Percentiles rank a stretch among this genome's conserved stretches.
Evolutionary conservation across 1,139 yeast species (phyloP).

Genomic region (Scheffersomyces insectosa): DNA sequence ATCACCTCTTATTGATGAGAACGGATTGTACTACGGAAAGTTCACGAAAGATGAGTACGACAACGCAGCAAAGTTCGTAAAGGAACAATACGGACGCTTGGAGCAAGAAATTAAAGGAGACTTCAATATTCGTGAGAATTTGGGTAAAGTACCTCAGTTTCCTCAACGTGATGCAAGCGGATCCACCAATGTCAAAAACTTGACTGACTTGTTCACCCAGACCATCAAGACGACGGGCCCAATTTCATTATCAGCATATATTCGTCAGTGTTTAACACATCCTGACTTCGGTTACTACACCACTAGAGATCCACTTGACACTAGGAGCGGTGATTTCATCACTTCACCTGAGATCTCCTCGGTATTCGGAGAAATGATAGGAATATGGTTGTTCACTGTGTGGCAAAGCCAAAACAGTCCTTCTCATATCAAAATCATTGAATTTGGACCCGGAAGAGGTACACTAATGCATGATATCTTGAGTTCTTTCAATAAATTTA

Average conservation of each 20-base stretch:
- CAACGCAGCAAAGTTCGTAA: constrained; percentile 36
- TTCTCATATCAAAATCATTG: constrained; percentile 55
- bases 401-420: constrained; percentile 65
- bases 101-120: constrained; percentile 44
- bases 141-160: constrained; percentile 38
- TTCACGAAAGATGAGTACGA: constrained; percentile 46
- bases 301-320: constrained; percentile 71
- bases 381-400: constrained; percentile 65
- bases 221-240: constrained; percentile 77
- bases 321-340: constrained; percentile 66
- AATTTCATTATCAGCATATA: constrained; percentile 67
- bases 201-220: constrained; percentile 47
- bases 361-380: constrained; percentile 84
- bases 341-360: constrained; percentile 89
- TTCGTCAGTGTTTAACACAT: constrained; percentile 81
- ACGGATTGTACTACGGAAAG: constrained; percentile 32
- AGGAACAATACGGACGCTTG: constrained; percentile 33
- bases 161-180: constrained; percentile 22
- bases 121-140: constrained; percentile 35
- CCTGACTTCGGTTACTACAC: constrained; percentile 82
- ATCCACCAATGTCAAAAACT: constrained; percentile 22
- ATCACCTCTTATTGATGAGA: constrained; percentile 20
- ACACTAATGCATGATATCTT: constrained; percentile 72
- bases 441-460: constrained; percentile 87
- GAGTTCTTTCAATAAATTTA: constrained; percentile 45